phyloP scores from a whole-genome alignment of 306 rosid species.

The Acacia crassicarpa region DNA sequence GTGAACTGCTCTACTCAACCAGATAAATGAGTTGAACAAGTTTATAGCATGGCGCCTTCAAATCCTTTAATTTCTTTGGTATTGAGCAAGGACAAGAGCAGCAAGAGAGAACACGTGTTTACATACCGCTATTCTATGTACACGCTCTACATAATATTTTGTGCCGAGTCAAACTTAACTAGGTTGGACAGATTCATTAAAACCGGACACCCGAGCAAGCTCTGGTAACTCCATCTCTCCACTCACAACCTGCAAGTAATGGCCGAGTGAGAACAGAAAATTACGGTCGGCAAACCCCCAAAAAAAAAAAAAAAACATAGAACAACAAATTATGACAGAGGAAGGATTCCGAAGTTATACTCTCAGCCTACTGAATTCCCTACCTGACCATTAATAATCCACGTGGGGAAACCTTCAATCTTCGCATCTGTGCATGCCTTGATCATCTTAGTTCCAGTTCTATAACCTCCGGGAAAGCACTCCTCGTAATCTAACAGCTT shows the following conservation, averaged over 20 bases:
- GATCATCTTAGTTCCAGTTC: constrained; percentile 65
- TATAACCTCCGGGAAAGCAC: constrained; percentile 88
- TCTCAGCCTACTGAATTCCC: constrained; percentile 23
- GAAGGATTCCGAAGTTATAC: not conserved
- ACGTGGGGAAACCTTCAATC: constrained; percentile 89
- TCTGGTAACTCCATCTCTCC: constrained; percentile 69
- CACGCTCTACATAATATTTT: constrained; percentile 23
- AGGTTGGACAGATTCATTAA: constrained; percentile 46
- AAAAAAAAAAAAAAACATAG: not conserved
- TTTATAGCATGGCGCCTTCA: not conserved
- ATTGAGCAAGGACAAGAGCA: not conserved
- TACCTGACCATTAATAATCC: constrained; percentile 89
- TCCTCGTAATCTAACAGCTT: constrained; percentile 77
- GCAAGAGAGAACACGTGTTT: not conserved
- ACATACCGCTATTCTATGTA: constrained; percentile 31
- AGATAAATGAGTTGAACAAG: not conserved
- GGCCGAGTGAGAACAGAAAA: constrained; percentile 25
- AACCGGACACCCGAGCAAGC: constrained; percentile 67
- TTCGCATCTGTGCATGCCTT: constrained; percentile 64
- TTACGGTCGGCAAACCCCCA: not conserved
- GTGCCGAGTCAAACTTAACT: constrained; percentile 24
- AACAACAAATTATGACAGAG: constrained; percentile 12
- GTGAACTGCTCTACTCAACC: not conserved
- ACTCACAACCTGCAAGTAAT: constrained; percentile 58
- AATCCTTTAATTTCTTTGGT: not conserved